These are phyloP conservation scores for Catharanthus roseus DNA, from an alignment of 257 asterid genomes.

Conservation along the genomic window DNA sequence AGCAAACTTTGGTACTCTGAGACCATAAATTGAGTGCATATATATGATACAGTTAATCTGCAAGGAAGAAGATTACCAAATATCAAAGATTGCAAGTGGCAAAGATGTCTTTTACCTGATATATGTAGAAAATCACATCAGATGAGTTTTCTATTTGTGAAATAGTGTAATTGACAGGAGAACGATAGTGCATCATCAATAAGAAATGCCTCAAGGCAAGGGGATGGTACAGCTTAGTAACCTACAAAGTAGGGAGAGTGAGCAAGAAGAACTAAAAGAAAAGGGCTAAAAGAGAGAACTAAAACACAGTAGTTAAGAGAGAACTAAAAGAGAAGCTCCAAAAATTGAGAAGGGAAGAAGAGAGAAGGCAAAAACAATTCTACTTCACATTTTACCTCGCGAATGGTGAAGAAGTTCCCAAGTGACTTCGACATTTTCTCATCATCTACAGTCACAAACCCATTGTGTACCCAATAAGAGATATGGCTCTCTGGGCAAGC, in stretches of 20 bases:
- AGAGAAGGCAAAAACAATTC: neutral
- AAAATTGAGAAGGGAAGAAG: neutral
- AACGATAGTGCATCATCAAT: constrained; percentile 78
- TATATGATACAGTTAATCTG: neutral
- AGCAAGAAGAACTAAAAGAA: neutral
- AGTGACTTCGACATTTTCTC: constrained; percentile 88
- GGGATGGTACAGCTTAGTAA: constrained; percentile 70
- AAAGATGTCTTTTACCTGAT: constrained; percentile 45
- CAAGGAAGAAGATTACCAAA: neutral
- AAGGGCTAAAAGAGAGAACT: too few species aligned
- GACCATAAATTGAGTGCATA: neutral
- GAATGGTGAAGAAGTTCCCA: constrained; percentile 81
- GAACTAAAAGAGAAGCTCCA: neutral
- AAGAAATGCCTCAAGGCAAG: constrained; percentile 80
- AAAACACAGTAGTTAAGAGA: neutral
- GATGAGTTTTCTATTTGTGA: constrained; percentile 71
- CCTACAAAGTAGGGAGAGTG: constrained; percentile 35
- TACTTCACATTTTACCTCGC: constrained; percentile 59
- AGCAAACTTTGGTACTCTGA: neutral
- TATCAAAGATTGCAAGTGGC: neutral
- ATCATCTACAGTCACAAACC: constrained; percentile 69
- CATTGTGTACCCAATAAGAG: constrained; percentile 80
- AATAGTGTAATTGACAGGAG: constrained; percentile 74
- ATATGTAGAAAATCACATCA: constrained; percentile 64
- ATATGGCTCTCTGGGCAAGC: constrained; percentile 79